These are phyloP conservation scores for Euptelea pleiosperma DNA, from an alignment of 164 flowering plant genomes.

Conservation along the genomic window DNA sequence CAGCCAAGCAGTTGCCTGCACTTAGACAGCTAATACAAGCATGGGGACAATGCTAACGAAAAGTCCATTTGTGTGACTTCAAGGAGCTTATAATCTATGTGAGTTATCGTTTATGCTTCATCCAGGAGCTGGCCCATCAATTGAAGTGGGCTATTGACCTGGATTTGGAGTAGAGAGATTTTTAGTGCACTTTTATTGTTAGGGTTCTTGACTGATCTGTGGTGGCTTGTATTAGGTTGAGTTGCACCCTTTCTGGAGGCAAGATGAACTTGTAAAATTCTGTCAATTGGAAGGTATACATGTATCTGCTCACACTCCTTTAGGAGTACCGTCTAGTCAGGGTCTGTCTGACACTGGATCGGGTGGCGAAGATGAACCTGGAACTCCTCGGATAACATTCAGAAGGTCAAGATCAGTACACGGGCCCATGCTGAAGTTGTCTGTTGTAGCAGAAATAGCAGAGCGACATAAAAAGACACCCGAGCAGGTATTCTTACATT, in stretches of 20 bases:
- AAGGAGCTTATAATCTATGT: too few species aligned
- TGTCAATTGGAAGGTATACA: slow-evolving; percentile 62
- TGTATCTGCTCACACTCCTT: slow-evolving; percentile 71
- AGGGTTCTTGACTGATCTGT: slow-evolving; percentile 4
- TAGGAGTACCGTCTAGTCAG: slow-evolving; percentile 57
- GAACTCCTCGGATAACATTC: slow-evolving; percentile 63
- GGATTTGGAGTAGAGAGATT: background rate
- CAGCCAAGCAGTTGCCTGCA: too few species aligned
- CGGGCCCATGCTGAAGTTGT: slow-evolving; percentile 67
- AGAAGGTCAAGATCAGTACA: slow-evolving; percentile 69
- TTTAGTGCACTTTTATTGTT: background rate
- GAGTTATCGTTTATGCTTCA: too few species aligned
- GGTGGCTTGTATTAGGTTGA: slow-evolving; percentile 40
- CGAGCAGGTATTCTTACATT: slow-evolving; percentile 49
- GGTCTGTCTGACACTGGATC: slow-evolving; percentile 48
- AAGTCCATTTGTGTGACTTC: too few species aligned
- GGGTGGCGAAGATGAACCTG: slow-evolving; percentile 63
- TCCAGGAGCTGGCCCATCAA: too few species aligned
- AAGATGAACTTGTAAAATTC: slow-evolving; percentile 67
- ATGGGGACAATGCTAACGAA: too few species aligned
- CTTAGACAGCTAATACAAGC: too few species aligned
- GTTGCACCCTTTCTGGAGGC: slow-evolving; percentile 74
- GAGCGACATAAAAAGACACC: slow-evolving; percentile 57
- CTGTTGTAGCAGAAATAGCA: slow-evolving; percentile 60
- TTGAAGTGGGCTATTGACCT: background rate